Conservation (phyloP, 2,329 filamentous ascomycete genomes). For the Helotiales sp. region DNA sequence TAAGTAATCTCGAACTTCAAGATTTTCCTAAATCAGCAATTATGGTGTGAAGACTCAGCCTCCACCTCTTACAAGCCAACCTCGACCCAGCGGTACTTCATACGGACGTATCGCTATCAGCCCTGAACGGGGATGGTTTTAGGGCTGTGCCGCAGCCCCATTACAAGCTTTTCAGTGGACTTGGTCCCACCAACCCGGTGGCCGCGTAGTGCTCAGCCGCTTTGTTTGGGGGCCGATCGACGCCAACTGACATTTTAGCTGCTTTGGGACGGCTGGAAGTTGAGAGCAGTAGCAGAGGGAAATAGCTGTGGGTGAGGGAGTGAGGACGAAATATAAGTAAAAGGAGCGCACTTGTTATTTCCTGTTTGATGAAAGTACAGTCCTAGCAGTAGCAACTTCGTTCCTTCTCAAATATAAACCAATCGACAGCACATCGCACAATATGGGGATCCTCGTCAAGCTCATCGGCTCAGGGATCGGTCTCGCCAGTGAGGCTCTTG, state of each 20-base stretch:
- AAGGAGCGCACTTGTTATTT: not conserved
- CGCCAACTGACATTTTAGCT: not conserved
- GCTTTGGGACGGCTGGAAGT: not conserved
- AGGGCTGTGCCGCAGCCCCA: not conserved
- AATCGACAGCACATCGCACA: not conserved
- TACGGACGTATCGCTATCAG: no score
- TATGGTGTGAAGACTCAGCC: no score
- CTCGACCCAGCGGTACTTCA: no score
- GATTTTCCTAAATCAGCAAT: no score
- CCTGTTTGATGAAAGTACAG: not conserved
- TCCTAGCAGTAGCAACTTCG: no score
- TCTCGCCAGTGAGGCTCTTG: slow-evolving; percentile 28
- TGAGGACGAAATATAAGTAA: not conserved
- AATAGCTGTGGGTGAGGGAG: not conserved
- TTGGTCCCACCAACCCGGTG: not conserved
- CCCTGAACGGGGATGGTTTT: not conserved
- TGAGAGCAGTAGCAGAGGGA: not conserved
- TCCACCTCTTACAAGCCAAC: no score
- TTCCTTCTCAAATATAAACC: no score
- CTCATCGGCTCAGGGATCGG: slow-evolving; percentile 30
- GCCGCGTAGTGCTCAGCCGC: not conserved
- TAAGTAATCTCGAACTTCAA: no score
- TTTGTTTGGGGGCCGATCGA: not conserved
- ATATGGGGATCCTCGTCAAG: slow-evolving; percentile 26
- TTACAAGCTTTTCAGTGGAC: not conserved